phyloP scores from a whole-genome alignment of 441 rosid species.

The Mallotus repandus region DNA sequence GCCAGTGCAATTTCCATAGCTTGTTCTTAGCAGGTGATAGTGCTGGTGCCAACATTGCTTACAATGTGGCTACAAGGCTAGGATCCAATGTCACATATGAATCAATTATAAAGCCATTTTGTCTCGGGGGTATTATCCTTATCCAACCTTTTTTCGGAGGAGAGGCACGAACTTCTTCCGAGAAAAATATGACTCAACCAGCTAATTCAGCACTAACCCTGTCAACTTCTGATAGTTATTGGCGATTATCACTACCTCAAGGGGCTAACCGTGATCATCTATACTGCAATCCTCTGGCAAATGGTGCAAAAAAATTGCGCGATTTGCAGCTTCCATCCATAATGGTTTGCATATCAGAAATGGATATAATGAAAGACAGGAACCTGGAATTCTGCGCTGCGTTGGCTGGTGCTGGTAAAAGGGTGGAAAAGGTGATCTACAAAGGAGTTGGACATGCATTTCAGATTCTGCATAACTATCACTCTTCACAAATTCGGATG shows the following conservation, averaged over 20 bases:
- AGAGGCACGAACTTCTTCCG: conserved; percentile 61
- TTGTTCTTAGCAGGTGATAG: conserved; percentile 74
- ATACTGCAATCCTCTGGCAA: conserved; percentile 61
- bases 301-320: conserved; percentile 26
- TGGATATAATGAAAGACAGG: conserved; percentile 64
- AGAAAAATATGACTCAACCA: conserved; percentile 34
- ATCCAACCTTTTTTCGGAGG: conserved; percentile 86
- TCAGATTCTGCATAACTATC: conserved; percentile 61
- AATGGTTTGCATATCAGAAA: conserved; percentile 67
- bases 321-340: conserved; percentile 34
- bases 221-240: conserved; percentile 48
- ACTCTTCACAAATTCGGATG: conserved; percentile 43
- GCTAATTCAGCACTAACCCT: conserved; percentile 53
- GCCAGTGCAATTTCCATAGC: conserved; percentile 43
- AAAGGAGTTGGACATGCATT: conserved; percentile 84
- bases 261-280: conserved; percentile 66
- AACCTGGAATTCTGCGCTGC: conserved; percentile 50
- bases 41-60: conserved; percentile 72
- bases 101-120: conserved; percentile 25
- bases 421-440: conserved; percentile 49
- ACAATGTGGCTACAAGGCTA: conserved; percentile 53
- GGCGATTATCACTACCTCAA: conserved; percentile 55
- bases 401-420: conserved; percentile 48
- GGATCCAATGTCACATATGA: conserved; percentile 22
- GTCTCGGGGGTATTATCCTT: conserved; percentile 44